A percentile compares a stretch with the other conserved stretches of the same genome.
Conservation (phyloP, 164 flowering plant genomes). For the Berberis thunbergii region DNA sequence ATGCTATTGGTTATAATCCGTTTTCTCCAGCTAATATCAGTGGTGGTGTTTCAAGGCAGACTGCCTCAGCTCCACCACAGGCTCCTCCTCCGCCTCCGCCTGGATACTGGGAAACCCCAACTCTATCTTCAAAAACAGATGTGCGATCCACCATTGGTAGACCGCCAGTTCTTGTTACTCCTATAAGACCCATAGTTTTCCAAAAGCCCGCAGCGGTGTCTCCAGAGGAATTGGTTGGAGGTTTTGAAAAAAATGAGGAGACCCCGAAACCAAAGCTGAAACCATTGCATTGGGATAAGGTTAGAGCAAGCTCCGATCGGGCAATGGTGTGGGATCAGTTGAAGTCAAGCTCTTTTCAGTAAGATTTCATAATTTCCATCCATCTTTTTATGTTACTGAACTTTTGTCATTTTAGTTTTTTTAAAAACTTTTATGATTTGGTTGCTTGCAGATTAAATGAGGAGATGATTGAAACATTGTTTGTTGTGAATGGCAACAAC, state of each 20-base stretch:
- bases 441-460: slow-evolving; percentile 69
- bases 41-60: neutral
- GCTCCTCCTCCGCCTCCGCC: neutral
- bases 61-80: neutral
- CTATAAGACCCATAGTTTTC: neutral
- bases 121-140: neutral
- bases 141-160: neutral
- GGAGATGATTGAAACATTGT: slow-evolving; percentile 86
- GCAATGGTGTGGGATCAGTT: slow-evolving; percentile 99
- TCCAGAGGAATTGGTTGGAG: slow-evolving; percentile 25
- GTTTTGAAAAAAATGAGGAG: slow-evolving; percentile 24
- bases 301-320: slow-evolving; percentile 86
- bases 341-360: slow-evolving; percentile 90
- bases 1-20: neutral
- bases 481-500: slow-evolving; percentile 24
- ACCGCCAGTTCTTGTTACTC: neutral
- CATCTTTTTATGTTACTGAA: too few species aligned
- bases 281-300: slow-evolving; percentile 98
- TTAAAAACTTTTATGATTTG: neutral
- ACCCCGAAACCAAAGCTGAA: slow-evolving; percentile 69
- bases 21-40: neutral
- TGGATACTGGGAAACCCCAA: neutral
- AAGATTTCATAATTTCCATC: slow-evolving; percentile 15
- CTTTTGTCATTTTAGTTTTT: neutral
- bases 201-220: slow-evolving; percentile 16